Evolutionary conservation across 78 protist genomes (phyloP).

Genomic region (Pigoraptor vietnamica): DNA sequence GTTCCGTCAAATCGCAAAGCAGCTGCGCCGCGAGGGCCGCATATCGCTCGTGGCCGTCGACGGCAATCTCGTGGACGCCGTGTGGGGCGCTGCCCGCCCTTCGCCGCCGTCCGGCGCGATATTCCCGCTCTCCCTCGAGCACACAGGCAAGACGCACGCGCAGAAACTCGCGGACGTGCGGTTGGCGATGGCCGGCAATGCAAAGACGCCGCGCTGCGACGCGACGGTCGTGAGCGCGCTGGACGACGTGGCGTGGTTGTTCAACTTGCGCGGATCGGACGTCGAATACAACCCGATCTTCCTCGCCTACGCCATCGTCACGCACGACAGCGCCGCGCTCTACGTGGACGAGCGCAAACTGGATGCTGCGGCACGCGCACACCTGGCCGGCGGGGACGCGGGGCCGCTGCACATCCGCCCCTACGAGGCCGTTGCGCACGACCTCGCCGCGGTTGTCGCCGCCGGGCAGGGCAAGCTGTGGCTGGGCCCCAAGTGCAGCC

Average conservation of each 20-base stretch:
- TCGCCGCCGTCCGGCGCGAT: slow-evolving; percentile 8
- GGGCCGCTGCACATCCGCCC: not conserved
- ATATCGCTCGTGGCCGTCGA: slow-evolving; percentile 1
- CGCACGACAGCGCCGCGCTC: not conserved
- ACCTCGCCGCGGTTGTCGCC: not conserved
- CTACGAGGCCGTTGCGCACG: not conserved
- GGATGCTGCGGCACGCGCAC: not conserved
- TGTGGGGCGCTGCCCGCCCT: not conserved
- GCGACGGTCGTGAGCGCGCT: not conserved
- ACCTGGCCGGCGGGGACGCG: not conserved
- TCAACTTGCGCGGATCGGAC: slow-evolving; percentile 75
- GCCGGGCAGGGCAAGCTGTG: not conserved
- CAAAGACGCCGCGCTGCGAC: not conserved
- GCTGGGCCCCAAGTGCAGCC: not conserved
- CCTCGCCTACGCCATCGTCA: slow-evolving; percentile 48
- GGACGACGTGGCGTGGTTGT: slow-evolving; percentile 76
- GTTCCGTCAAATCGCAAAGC: not conserved
- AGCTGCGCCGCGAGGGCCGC: not conserved
- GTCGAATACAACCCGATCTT: slow-evolving; percentile 59
- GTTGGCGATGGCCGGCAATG: not conserved
- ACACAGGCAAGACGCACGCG: slow-evolving; percentile 14
- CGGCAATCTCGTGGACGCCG: slow-evolving; percentile 5
- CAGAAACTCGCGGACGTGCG: not conserved
- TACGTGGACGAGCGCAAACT: slow-evolving; percentile 13
- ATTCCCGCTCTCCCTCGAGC: not conserved